Conservation (phyloP, 108 stramenopile species). For the Skeletonema menzelii region DNA sequence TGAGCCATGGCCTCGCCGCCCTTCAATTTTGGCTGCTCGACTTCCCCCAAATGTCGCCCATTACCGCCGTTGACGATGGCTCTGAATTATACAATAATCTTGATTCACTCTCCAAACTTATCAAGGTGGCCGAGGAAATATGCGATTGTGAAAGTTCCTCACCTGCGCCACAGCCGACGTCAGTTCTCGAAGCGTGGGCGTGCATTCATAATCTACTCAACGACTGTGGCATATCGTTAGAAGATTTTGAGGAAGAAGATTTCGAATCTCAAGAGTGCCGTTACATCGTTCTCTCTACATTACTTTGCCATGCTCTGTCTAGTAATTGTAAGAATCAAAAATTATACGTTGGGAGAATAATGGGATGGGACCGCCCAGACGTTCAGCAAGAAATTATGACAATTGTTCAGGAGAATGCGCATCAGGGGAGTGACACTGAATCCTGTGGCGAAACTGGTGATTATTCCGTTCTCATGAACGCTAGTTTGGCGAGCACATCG, state of each 20-base stretch:
- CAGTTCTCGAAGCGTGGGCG: constrained; percentile 18
- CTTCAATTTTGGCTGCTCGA: constrained; percentile 21
- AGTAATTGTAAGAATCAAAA: constrained; percentile 21
- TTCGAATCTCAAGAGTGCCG: constrained; percentile 19
- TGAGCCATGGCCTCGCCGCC: background rate
- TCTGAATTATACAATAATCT: constrained; percentile 17
- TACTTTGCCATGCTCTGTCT: constrained; percentile 41
- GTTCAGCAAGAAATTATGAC: constrained; percentile 45
- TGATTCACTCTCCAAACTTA: constrained; percentile 16
- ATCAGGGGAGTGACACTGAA: constrained; percentile 11
- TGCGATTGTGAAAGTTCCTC: constrained; percentile 11
- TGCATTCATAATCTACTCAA: constrained; percentile 8
- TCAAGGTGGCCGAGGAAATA: constrained; percentile 30
- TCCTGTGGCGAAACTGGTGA: constrained; percentile 24
- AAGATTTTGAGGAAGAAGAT: background rate
- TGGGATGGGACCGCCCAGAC: constrained; percentile 32
- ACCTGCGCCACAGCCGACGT: background rate
- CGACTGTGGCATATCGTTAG: constrained; percentile 1
- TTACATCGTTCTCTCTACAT: constrained; percentile 12
- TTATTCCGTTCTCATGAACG: constrained; percentile 21
- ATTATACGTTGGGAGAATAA: constrained; percentile 29
- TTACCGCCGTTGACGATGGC: background rate
- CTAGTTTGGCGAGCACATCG: constrained; percentile 17
- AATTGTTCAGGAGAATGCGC: constrained; percentile 30
- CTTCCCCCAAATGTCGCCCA: constrained; percentile 24